These are phyloP conservation scores for Pseudopyricularia cyperi DNA, from an alignment of 2,329 filamentous ascomycete genomes.

Conservation along the genomic window DNA sequence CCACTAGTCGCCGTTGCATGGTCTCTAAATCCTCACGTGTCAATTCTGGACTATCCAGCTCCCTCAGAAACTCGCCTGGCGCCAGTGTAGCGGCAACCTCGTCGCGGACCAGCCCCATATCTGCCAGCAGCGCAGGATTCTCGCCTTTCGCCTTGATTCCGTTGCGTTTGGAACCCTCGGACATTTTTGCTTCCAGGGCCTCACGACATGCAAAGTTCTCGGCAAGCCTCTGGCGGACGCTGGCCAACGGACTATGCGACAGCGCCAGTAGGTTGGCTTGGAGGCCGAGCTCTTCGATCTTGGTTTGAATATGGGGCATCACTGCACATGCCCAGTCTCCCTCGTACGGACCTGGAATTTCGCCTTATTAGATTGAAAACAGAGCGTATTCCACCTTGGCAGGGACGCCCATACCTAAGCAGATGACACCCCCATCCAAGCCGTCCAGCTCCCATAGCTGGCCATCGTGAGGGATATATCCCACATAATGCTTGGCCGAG, in stretches of 20 bases:
- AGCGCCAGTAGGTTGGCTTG: constrained; percentile 54
- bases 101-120: constrained; percentile 15
- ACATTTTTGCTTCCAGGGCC: constrained; percentile 20
- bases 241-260: constrained; percentile 48
- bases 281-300: background rate
- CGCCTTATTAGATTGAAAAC: background rate
- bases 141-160: background rate
- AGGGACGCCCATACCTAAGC: constrained; percentile 32
- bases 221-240: constrained; percentile 33
- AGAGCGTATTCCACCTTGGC: background rate
- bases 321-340: background rate
- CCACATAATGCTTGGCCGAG: constrained; percentile 72
- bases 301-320: constrained; percentile 4
- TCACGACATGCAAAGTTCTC: constrained; percentile 25
- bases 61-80: background rate
- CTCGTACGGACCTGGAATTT: background rate
- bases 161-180: constrained; percentile 1
- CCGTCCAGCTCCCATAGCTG: constrained; percentile 85
- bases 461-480: constrained; percentile 66
- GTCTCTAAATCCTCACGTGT: background rate
- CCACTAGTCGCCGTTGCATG: constrained; percentile 12
- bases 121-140: constrained; percentile 8
- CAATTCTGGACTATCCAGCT: background rate
- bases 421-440: constrained; percentile 56
- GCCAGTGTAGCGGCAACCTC: constrained; percentile 11